These are phyloP conservation scores for Tetradesmus lagerheimii DNA, from an alignment of 139 green algal genomes.

Conservation along the genomic window DNA sequence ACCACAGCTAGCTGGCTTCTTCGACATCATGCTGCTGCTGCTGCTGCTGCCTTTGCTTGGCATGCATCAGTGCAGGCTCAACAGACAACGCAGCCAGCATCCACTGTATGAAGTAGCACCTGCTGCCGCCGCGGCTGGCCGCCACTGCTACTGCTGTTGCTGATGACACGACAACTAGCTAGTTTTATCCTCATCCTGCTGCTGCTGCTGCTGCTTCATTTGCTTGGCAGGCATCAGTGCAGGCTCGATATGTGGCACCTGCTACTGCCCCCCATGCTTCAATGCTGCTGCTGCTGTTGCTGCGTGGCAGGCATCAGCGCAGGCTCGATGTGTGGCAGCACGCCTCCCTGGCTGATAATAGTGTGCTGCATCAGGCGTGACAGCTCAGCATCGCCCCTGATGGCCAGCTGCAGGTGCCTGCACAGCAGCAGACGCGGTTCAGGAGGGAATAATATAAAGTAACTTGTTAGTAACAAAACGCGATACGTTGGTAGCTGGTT, in stretches of 20 bases:
- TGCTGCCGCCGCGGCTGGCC: constrained; percentile 54
- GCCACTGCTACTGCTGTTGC: neutral
- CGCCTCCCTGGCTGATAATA: neutral
- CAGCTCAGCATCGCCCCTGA: neutral
- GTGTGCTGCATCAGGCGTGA: constrained; percentile 85
- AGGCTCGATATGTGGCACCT: constrained; percentile 17
- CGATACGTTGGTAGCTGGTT: too few species aligned
- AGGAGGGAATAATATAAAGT: too few species aligned
- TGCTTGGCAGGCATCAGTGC: neutral
- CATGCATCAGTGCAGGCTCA: neutral
- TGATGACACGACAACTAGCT: neutral
- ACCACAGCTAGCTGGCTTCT: neutral
- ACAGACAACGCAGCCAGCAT: neutral
- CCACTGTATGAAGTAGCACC: constrained; percentile 78
- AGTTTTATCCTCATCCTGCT: neutral
- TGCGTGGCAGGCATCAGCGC: neutral
- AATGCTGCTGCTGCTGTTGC: constrained; percentile 10
- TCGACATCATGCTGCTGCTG: neutral
- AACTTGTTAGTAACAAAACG: too few species aligned
- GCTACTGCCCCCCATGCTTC: too few species aligned
- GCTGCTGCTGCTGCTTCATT: neutral
- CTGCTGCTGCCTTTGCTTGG: neutral
- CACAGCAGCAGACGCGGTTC: neutral
- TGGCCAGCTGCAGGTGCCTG: constrained; percentile 68
- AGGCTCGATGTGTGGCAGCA: constrained; percentile 22